Base-by-base conservation (phyloP, 805 yeast genomes). In the Pichia sporocuriosa region DNA sequence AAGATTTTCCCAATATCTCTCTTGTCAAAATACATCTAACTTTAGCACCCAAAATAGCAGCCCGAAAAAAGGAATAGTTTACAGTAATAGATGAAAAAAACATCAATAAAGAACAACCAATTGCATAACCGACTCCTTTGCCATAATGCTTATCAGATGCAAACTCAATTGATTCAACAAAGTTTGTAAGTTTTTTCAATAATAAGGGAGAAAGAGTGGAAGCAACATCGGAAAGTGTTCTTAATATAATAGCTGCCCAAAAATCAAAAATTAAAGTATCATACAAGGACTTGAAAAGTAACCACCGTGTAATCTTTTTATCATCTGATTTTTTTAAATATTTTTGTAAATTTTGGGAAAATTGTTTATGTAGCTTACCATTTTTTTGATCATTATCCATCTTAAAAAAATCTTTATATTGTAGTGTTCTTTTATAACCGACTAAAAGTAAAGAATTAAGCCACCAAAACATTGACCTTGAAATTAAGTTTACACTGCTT, bases 371-470 rank as follows among this genome's bases (percentile, higher is more conserved):
- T 44, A 73, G 55, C 15, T 51, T 50, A 23, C 73, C 73, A 29
- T 73, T 63, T 12, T 64, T 55, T 60, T 68, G 60, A 28, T 62
- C 63, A 2, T 67, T 65, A 21, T 71, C 72, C 46, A 76, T 56
- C 23, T 55, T 55, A 50, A 56, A 83, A 49, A 82, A 56, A 59
- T 84, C 93, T 35, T 73, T 70, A 3, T 82, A 77, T 32, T 73
- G 74, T 34, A 84, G 61, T 0, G 89, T 81, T 54, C 93, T 68
- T 57, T 76, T 79, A 59, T 84, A 84, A 6, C 94, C 93, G 6
- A 73, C 72, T 13, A 59, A 62, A 66, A 84, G 60, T 31, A 84
- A 51, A 0, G 88, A 87, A 20, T 61, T 52, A 34, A 84, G 59
- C 89, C 90, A 84, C 75, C 79, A 70, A 56, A 82, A 77, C 50